Evolutionary conservation across 768 basidiomycete species (phyloP).

Genomic region (Dictyophora rubrovolvata): DNA sequence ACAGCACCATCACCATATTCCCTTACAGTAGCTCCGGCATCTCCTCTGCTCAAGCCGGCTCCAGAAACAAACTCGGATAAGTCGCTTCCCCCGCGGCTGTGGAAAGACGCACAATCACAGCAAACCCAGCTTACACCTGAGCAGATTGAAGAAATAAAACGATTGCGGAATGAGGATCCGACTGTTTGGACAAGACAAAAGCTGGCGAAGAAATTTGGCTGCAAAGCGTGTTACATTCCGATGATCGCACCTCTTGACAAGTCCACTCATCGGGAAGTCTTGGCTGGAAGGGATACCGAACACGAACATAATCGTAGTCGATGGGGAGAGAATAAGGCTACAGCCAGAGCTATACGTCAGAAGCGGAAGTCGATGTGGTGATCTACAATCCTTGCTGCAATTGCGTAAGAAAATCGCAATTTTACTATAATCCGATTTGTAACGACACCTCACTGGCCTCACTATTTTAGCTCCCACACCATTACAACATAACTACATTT

Average conservation of each 20-base stretch:
- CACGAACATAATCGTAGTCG: constrained; percentile 38
- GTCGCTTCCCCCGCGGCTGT: constrained; percentile 17
- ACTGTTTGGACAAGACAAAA: constrained; percentile 45
- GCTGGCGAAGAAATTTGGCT: constrained; percentile 70
- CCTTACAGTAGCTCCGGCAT: constrained; percentile 55
- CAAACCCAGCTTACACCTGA: constrained; percentile 35
- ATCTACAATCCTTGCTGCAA: neutral
- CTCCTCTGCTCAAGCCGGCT: constrained; percentile 51
- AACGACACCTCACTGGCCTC: too few species aligned
- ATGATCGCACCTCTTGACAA: constrained; percentile 54
- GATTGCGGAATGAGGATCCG: constrained; percentile 50
- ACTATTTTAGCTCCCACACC: too few species aligned
- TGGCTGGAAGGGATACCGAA: constrained; percentile 33
- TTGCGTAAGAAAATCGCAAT: too few species aligned
- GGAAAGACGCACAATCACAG: constrained; percentile 15
- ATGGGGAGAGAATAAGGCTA: constrained; percentile 65
- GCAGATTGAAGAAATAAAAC: constrained; percentile 44
- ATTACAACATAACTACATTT: too few species aligned
- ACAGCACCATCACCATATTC: constrained; percentile 66
- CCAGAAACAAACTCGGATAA: neutral
- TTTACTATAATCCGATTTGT: too few species aligned
- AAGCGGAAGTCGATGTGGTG: constrained; percentile 71
- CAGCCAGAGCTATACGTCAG: constrained; percentile 50
- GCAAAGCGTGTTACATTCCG: constrained; percentile 58
- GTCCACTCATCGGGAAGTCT: constrained; percentile 33